Conservation (phyloP, 345 rosid species). For the Schrenkiella parvula region DNA sequence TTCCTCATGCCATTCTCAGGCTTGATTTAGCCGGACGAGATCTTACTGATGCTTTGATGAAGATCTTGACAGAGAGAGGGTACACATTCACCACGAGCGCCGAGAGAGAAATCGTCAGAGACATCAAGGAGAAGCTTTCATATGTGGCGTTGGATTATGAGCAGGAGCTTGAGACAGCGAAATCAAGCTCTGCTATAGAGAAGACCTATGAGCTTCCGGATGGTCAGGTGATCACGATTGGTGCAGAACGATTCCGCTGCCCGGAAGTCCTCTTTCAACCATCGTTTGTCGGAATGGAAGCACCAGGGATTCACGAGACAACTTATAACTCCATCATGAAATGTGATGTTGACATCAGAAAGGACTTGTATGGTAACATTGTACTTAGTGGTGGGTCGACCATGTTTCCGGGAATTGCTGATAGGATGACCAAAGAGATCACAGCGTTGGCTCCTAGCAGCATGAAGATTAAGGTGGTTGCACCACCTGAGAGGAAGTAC, state of each 20-base stretch:
- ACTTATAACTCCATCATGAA: slow-evolving; percentile 86
- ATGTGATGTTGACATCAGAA: slow-evolving; percentile 82
- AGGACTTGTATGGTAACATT: slow-evolving; percentile 72
- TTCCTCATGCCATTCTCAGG: slow-evolving; percentile 80
- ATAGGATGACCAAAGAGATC: slow-evolving; percentile 86
- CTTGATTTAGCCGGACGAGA: slow-evolving; percentile 81
- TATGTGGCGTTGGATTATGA: slow-evolving; percentile 79
- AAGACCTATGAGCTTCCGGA: slow-evolving; percentile 79
- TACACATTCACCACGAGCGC: slow-evolving; percentile 84
- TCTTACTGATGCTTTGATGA: slow-evolving; percentile 72
- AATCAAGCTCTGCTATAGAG: slow-evolving; percentile 65
- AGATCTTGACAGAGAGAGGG: slow-evolving; percentile 84
- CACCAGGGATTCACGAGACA: slow-evolving; percentile 80
- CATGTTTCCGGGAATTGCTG: slow-evolving; percentile 79
- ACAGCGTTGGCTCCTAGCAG: slow-evolving; percentile 75
- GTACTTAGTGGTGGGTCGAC: slow-evolving; percentile 86
- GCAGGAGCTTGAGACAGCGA: slow-evolving; percentile 77
- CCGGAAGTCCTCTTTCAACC: slow-evolving; percentile 89
- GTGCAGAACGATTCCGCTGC: slow-evolving; percentile 80
- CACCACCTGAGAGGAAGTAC: slow-evolving; percentile 81
- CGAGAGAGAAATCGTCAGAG: slow-evolving; percentile 89
- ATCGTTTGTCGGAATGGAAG: slow-evolving; percentile 86
- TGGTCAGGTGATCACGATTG: slow-evolving; percentile 84
- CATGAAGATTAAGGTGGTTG: slow-evolving; percentile 87
- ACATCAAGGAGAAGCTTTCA: slow-evolving; percentile 82